phyloP scores from a whole-genome alignment of 2,329 filamentous ascomycete species.

The Ophiostoma sp. region DNA sequence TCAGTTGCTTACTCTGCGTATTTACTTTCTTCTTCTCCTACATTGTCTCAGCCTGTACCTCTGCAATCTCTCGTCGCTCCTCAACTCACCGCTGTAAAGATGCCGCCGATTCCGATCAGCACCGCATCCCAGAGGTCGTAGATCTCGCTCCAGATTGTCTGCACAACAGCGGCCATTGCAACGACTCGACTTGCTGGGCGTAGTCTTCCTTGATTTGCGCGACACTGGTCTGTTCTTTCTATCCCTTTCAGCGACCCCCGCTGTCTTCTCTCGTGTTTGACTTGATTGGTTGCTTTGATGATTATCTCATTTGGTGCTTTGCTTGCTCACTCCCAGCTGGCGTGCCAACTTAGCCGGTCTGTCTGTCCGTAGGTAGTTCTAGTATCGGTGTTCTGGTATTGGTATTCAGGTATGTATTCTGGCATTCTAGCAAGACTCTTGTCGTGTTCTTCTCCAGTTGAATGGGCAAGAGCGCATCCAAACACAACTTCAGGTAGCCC shows the following conservation, averaged over 20 bases:
- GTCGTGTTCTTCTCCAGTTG: background rate
- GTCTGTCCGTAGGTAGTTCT: background rate
- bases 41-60: background rate
- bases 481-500: background rate
- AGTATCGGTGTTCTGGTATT: background rate
- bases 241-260: background rate
- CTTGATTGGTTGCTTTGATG: background rate
- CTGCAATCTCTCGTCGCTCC: background rate
- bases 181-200: background rate
- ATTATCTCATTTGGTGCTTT: background rate
- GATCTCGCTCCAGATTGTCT: constrained; percentile 25
- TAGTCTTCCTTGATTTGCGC: background rate
- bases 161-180: constrained; percentile 16
- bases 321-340: background rate
- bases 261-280: background rate
- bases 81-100: constrained; percentile 24
- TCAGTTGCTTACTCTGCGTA: background rate
- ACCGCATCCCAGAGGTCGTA: constrained; percentile 29
- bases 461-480: background rate
- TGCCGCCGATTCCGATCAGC: constrained; percentile 26
- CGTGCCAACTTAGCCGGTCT: background rate
- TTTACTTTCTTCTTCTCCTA: background rate
- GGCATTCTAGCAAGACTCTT: background rate
- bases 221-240: background rate
- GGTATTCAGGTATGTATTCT: background rate